Base-by-base conservation (phyloP, 2,329 filamentous ascomycete species). In the Colletotrichum truncatum region DNA sequence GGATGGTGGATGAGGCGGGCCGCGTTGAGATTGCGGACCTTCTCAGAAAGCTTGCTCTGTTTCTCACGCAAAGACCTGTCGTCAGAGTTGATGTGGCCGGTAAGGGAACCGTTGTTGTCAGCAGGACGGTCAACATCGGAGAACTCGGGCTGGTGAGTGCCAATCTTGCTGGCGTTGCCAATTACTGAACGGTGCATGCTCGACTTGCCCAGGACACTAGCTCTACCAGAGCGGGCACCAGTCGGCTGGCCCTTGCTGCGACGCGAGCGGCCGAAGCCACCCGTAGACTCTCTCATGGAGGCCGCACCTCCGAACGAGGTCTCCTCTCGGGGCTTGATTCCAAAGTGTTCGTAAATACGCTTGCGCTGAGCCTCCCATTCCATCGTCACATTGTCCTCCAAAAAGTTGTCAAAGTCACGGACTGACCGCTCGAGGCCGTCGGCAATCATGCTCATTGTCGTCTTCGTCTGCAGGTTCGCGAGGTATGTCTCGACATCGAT, bases 331-430 rank as follows among this genome's bases (percentile, higher is more conserved):
- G 86, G 81, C 74, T 89, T 91, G 74, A 99, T 91, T 12, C 96
- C 96, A 77, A 99, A 98, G 78, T 99, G 96, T 73, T 97, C 90
- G 78, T 98, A 98, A 69, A 99, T 97, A 70, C 90, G 90, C 77
- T 92, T 93, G 68, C 95, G 91, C 80, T 98, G 95, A 14, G 92
- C 91, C 71, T 98, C 94, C 94, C 96, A 98, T 76, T 98, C 94
- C 82, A 97, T 91, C 28, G 94, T 93, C 52, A 98, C 90, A 74
- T 97, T 97, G 72, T 98, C 94, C 76, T 98, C 94, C 60, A 99
- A 84, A 76, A 97, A 98, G 66, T 88, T 87, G 76, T 99, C 94
- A 75, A 99, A 98, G 74, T 98, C 96, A 60, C 90, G 89, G 66
- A 95, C 91, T 4, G 94, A 96, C 73, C 94, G 89, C 73, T 95